Conservation (phyloP, 345 rosid species). For the Arabis hirsuta region DNA sequence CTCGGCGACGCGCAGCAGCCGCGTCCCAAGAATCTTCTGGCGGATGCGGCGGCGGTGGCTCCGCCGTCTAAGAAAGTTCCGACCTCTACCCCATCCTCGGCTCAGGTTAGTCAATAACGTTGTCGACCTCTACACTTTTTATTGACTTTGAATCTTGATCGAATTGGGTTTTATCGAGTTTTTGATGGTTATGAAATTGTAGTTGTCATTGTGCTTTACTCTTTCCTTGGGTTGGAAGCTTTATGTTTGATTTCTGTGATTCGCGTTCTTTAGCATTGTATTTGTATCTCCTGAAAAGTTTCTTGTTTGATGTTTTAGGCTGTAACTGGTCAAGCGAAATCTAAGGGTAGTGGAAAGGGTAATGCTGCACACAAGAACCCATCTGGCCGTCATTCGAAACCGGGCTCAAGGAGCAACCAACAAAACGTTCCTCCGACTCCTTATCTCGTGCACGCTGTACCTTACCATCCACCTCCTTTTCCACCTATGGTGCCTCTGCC, state of each 20-base stretch:
- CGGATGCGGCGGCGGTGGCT: conserved; percentile 36
- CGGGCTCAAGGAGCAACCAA: conserved; percentile 65
- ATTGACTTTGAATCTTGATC: neutral
- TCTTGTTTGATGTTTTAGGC: conserved; percentile 50
- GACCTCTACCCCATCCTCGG: conserved; percentile 29
- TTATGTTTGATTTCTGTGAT: neutral
- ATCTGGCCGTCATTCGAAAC: conserved; percentile 61
- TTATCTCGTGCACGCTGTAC: conserved; percentile 53
- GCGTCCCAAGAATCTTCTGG: conserved; percentile 48
- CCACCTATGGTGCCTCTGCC: conserved; percentile 70
- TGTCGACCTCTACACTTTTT: no score
- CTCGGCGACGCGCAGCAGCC: conserved; percentile 70
- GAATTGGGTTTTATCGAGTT: conserved; percentile 6
- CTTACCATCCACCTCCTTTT: conserved; percentile 63
- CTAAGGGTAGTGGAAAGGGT: conserved; percentile 59
- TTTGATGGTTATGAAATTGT: neutral
- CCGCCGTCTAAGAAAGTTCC: conserved; percentile 39
- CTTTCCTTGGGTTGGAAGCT: conserved; percentile 6
- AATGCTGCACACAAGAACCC: conserved; percentile 60
- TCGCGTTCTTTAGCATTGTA: neutral
- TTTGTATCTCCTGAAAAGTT: conserved; percentile 6
- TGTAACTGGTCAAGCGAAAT: conserved; percentile 56
- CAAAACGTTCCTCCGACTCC: conserved; percentile 57
- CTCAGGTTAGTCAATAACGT: conserved; percentile 48
- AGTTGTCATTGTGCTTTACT: conserved; percentile 10